These are phyloP conservation scores for Parachlorella kessleri DNA, from an alignment of 139 green algal genomes.

Conservation along the genomic window DNA sequence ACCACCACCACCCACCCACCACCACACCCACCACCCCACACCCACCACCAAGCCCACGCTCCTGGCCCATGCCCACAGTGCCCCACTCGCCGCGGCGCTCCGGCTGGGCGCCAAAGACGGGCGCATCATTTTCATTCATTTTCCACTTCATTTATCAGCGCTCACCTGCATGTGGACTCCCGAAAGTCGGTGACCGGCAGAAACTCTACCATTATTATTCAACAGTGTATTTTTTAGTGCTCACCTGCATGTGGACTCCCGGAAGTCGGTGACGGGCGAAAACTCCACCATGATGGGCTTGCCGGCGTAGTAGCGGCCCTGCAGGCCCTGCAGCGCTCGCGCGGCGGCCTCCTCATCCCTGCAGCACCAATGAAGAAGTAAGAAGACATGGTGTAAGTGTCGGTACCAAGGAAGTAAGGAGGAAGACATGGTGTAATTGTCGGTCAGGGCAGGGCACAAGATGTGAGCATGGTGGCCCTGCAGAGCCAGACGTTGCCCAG, in stretches of 20 bases:
- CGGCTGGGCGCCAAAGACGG: too few relatives aligned
- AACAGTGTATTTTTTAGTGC: too few relatives aligned
- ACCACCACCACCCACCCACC: not conserved
- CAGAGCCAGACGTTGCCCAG: too few relatives aligned
- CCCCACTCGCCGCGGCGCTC: not conserved
- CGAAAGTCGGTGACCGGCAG: slow-evolving; percentile 95
- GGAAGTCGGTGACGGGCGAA: slow-evolving; percentile 98
- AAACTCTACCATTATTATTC: slow-evolving; percentile 94
- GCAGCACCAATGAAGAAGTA: too few relatives aligned
- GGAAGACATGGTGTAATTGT: too few relatives aligned
- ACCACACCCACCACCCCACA: not conserved
- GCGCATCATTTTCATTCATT: too few relatives aligned
- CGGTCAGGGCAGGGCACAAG: too few relatives aligned
- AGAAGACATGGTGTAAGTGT: too few relatives aligned
- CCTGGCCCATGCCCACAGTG: not conserved
- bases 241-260: slow-evolving; percentile 83
- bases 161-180: not conserved
- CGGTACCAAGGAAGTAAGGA: too few relatives aligned
- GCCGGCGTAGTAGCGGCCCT: slow-evolving; percentile 87
- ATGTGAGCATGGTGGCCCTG: too few relatives aligned
- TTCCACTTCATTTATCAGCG: too few relatives aligned
- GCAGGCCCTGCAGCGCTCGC: slow-evolving; percentile 77
- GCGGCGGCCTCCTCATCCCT: slow-evolving; percentile 92
- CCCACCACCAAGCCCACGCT: not conserved
- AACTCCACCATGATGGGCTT: slow-evolving; percentile 94